phyloP scores from a whole-genome alignment of 495 filamentous ascomycete species.

The Podospora anserina region DNA sequence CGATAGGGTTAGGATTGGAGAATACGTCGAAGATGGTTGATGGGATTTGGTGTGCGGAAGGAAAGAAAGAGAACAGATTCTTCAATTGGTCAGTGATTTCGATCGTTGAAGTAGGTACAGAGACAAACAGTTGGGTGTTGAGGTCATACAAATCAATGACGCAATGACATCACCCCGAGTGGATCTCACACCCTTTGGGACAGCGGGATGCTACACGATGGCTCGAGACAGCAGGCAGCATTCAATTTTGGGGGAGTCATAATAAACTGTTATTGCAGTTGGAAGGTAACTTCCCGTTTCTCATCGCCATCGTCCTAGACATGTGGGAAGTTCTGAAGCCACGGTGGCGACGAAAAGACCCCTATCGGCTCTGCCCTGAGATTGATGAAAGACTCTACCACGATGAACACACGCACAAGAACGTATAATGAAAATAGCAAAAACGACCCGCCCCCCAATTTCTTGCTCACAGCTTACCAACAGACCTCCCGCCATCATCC shows the following conservation, averaged over 20 bases:
- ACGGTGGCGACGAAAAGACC: neutral
- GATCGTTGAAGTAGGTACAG: neutral
- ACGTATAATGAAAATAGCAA: neutral
- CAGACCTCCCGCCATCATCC: neutral
- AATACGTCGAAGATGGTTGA: neutral
- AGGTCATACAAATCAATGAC: neutral
- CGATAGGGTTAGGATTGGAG: neutral
- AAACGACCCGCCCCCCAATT: neutral
- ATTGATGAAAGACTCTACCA: slow-evolving; percentile 10
- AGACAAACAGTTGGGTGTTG: neutral
- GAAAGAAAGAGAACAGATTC: neutral
- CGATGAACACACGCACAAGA: neutral
- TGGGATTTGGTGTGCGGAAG: neutral
- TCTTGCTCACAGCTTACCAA: too few species aligned
- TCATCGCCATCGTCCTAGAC: neutral
- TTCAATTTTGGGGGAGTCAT: too few species aligned
- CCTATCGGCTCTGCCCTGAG: slow-evolving; percentile 5
- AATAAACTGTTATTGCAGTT: too few species aligned
- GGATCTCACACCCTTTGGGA: neutral
- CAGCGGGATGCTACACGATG: neutral
- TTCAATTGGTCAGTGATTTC: neutral
- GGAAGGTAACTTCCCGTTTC: too few species aligned
- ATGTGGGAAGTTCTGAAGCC: slow-evolving; percentile 6
- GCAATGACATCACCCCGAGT: neutral
- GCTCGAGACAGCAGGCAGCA: too few species aligned